phyloP scores from a whole-genome alignment of 2,329 filamentous ascomycete species.

The Aspergillus sp. region DNA sequence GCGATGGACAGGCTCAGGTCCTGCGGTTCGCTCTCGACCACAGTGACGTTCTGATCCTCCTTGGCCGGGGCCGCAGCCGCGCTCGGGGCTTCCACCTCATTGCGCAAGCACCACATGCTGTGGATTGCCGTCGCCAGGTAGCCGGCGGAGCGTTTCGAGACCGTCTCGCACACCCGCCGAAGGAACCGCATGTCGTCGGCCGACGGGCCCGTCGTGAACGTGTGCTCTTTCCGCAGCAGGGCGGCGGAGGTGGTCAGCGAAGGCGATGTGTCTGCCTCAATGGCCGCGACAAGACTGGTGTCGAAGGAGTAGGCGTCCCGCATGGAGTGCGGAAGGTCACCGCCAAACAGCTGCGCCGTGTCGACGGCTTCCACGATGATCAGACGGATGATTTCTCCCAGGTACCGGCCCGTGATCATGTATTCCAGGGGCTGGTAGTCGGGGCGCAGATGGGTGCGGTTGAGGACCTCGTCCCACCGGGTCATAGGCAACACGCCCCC shows the following conservation, averaged over 20 bases:
- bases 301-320: slow-evolving; percentile 58
- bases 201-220: slow-evolving; percentile 44
- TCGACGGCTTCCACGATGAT: slow-evolving; percentile 60
- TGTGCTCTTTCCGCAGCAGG: slow-evolving; percentile 52
- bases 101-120: slow-evolving; percentile 58
- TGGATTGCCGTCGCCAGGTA: slow-evolving; percentile 64
- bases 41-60: slow-evolving; percentile 31
- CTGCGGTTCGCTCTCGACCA: slow-evolving; percentile 29
- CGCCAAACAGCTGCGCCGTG: slow-evolving; percentile 55
- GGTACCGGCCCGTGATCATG: slow-evolving; percentile 61
- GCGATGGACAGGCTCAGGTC: slow-evolving; percentile 43
- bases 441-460: slow-evolving; percentile 54
- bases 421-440: slow-evolving; percentile 66
- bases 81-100: slow-evolving; percentile 43
- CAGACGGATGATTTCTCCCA: slow-evolving; percentile 62
- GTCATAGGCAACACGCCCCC: slow-evolving; percentile 56
- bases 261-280: slow-evolving; percentile 49
- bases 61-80: slow-evolving; percentile 21
- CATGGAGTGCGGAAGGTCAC: slow-evolving; percentile 54
- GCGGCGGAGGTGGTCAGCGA: slow-evolving; percentile 39
- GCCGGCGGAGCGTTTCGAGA: slow-evolving; percentile 59
- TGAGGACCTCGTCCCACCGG: slow-evolving; percentile 61
- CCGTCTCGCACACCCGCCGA: slow-evolving; percentile 49
- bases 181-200: slow-evolving; percentile 55
- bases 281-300: slow-evolving; percentile 56